Evolutionary conservation across 306 rosid genomes (phyloP).

Genomic region (Crotalaria pallida): DNA sequence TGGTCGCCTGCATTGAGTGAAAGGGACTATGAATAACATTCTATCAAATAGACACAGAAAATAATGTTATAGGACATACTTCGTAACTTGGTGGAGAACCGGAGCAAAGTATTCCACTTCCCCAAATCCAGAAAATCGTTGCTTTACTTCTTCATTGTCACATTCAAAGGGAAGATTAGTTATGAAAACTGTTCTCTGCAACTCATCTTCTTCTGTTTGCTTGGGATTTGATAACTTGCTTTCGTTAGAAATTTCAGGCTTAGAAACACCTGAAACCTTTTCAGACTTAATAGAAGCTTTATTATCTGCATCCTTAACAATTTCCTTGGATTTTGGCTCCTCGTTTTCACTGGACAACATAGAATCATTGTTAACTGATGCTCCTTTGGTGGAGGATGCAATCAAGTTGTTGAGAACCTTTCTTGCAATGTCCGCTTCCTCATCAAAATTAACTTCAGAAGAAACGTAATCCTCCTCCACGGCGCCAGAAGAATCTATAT

Average conservation of each 20-base stretch:
- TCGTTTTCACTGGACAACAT: slow-evolving; percentile 27
- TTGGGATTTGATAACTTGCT: slow-evolving; percentile 31
- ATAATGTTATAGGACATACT: slow-evolving; percentile 41
- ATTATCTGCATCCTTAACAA: slow-evolving; percentile 26
- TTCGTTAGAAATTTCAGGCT: slow-evolving; percentile 38
- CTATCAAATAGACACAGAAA: not conserved
- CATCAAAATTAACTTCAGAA: slow-evolving; percentile 60
- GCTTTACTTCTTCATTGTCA: slow-evolving; percentile 67
- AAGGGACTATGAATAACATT: slow-evolving; percentile 22
- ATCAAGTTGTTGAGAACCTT: slow-evolving; percentile 70
- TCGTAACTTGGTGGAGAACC: slow-evolving; percentile 83
- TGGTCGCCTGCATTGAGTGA: slow-evolving; percentile 69
- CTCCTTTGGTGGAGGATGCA: slow-evolving; percentile 42
- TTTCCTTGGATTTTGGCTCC: slow-evolving; percentile 32
- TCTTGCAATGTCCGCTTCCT: slow-evolving; percentile 80
- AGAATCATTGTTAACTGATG: slow-evolving; percentile 33
- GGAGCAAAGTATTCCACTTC: slow-evolving; percentile 74
- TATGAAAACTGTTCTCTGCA: slow-evolving; percentile 75
- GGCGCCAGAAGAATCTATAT: slow-evolving; percentile 27
- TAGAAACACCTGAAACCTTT: slow-evolving; percentile 32
- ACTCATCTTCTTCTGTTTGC: slow-evolving; percentile 48
- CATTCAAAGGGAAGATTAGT: slow-evolving; percentile 84
- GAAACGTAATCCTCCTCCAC: slow-evolving; percentile 35
- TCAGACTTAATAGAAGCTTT: slow-evolving; percentile 39
- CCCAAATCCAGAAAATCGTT: slow-evolving; percentile 83